Evolutionary conservation across 2,329 filamentous ascomycete genomes (phyloP).

Genomic region (Diaporthe helianthi): DNA sequence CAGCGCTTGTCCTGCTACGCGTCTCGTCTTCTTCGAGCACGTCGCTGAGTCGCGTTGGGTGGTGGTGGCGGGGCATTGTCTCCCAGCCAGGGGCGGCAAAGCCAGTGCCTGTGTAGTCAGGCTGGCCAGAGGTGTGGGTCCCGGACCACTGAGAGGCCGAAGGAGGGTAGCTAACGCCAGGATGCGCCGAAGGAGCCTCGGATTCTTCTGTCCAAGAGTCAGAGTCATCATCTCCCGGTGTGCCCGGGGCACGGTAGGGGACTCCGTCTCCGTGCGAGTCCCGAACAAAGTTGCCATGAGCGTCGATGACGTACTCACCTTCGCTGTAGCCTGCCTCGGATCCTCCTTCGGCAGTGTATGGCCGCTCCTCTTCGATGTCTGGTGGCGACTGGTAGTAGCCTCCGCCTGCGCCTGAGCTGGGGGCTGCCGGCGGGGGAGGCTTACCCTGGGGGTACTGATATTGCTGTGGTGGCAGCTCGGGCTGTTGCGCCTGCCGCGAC

Average conservation of each 20-base stretch:
- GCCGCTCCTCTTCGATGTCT: constrained; percentile 50
- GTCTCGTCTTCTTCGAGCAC: constrained; percentile 89
- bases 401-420: constrained; percentile 44
- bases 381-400: constrained; percentile 54
- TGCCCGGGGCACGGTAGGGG: constrained; percentile 53
- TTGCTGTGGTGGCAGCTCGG: constrained; percentile 33
- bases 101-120: constrained; percentile 72
- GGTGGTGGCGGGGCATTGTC: constrained; percentile 78
- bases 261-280: constrained; percentile 69
- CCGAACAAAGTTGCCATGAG: constrained; percentile 64
- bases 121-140: constrained; percentile 46
- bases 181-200: constrained; percentile 58
- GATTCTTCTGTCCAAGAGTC: constrained; percentile 64
- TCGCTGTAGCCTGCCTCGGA: constrained; percentile 71
- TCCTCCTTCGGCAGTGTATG: constrained; percentile 52
- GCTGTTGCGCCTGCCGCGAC: constrained; percentile 41
- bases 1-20: constrained; percentile 75
- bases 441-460: constrained; percentile 41
- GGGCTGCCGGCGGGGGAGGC: constrained; percentile 45
- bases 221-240: constrained; percentile 55
- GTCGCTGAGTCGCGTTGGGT: constrained; percentile 87
- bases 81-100: constrained; percentile 79
- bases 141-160: constrained; percentile 52
- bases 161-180: constrained; percentile 46
- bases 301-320: constrained; percentile 75